Base-by-base conservation (phyloP, 306 rosid species). In the Psophocarpus tetragonolobus region DNA sequence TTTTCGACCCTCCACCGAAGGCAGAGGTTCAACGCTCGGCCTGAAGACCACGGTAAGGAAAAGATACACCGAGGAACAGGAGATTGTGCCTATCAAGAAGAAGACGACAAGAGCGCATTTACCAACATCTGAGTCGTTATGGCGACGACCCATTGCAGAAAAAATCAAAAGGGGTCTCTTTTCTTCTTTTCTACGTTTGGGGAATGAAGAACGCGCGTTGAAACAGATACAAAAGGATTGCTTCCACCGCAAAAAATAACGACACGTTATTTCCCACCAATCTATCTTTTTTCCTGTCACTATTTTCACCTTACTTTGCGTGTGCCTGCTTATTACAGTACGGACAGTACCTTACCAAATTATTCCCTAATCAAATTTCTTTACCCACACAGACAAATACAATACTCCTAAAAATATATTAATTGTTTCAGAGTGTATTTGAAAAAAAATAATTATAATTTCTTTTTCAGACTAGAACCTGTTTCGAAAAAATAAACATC, bases 131-230 rank as follows among this genome's bases (percentile, higher is more conserved):
- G 93, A 81, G 82, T 80, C 93, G 32, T 68, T 85, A 62, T 84
- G 91, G 60, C 93, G 79, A 39, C 97, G 97, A 88, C 86, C 88
- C 98, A 93, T 93, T 60, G 26, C 5, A 14, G 78, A 51, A 74
- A 81, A 81, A 84, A 8, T 20, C 26, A 20, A 26, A 26, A 10
- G n/a, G 70, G 21, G 57, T 68, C 33, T 1, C 48, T 57, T 36
- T 71, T 58, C 57, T 8, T 17, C 4, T 15, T 17, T 63, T 33
- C 27, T 35, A 17, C 0, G 36, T 24, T 36, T 57, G 57, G 3
- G 77, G 71, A 10, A 21, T 33, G 18, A 20, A 47, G 4, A 45
- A 35, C 30, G 6, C n/a, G n/a, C n/a, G n/a, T 12, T 15, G 80
- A 54, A 20, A 41, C 62, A 36, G 33, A 66, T 56, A 4, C 57